Conservation (phyloP, 192 early-diverging fungal genomes). For the Backusella morwellensis region DNA sequence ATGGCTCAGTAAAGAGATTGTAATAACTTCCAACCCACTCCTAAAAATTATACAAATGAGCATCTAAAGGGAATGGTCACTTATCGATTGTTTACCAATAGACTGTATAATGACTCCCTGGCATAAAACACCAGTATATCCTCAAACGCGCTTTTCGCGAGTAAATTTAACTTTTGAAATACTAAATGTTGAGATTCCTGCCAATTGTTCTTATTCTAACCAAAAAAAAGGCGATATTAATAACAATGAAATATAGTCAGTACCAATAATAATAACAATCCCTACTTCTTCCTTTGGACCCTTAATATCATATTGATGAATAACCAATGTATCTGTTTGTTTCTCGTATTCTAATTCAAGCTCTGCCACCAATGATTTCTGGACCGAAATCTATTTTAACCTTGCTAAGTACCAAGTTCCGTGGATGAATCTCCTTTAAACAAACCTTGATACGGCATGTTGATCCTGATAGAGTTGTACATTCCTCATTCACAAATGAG, state of each 20-base stretch:
- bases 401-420: background rate
- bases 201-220: constrained; percentile 18
- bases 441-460: constrained; percentile 17
- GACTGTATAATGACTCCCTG: constrained; percentile 27
- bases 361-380: constrained; percentile 10
- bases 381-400: background rate
- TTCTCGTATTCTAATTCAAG: constrained; percentile 17
- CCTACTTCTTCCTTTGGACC: constrained; percentile 20
- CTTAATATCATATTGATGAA: constrained; percentile 17
- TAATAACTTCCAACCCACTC: constrained; percentile 40
- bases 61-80: background rate
- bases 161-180: constrained; percentile 39
- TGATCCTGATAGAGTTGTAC: constrained; percentile 1
- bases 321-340: background rate
- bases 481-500: constrained; percentile 1
- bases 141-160: constrained; percentile 38
- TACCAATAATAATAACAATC: background rate
- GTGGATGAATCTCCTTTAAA: background rate
- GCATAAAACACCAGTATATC: constrained; percentile 25
- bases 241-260: background rate
- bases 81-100: constrained; percentile 27
- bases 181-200: constrained; percentile 42
- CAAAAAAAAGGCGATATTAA: background rate
- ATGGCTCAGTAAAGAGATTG: constrained; percentile 37
- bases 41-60: constrained; percentile 9